phyloP scores from a whole-genome alignment of 139 green algal species.

The Closterium sp. region DNA sequence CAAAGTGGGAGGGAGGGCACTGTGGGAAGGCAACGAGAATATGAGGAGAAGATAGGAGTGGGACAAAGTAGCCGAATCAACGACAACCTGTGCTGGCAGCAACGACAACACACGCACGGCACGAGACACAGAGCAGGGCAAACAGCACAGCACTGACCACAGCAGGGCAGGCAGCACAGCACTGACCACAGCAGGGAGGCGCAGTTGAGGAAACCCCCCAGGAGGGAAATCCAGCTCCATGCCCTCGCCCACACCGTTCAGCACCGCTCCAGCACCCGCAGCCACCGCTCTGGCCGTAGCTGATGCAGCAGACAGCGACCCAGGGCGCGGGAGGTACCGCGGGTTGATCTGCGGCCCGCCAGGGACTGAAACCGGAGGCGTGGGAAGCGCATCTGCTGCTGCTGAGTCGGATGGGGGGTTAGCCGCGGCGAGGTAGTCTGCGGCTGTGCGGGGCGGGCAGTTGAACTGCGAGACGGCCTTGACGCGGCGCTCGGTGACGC shows the following conservation, averaged over 20 bases:
- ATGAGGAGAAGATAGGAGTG: no score
- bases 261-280: background rate
- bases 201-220: background rate
- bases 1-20: no score
- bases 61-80: no score
- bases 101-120: no score
- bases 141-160: background rate
- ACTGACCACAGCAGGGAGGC: background rate
- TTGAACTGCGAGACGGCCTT: constrained; percentile 8
- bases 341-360: background rate
- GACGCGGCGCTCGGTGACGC: constrained; percentile 60
- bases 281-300: background rate
- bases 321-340: background rate
- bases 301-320: background rate
- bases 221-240: background rate
- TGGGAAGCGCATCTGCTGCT: background rate
- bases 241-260: background rate
- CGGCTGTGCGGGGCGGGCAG: background rate
- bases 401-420: background rate
- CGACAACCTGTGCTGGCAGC: no score
- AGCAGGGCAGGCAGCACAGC: background rate
- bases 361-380: background rate
- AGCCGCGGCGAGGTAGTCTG: background rate
- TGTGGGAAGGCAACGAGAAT: no score
- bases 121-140: no score